These are phyloP conservation scores for Blastobotrys muscicola DNA, from an alignment of 805 yeast species.

Conservation along the genomic window DNA sequence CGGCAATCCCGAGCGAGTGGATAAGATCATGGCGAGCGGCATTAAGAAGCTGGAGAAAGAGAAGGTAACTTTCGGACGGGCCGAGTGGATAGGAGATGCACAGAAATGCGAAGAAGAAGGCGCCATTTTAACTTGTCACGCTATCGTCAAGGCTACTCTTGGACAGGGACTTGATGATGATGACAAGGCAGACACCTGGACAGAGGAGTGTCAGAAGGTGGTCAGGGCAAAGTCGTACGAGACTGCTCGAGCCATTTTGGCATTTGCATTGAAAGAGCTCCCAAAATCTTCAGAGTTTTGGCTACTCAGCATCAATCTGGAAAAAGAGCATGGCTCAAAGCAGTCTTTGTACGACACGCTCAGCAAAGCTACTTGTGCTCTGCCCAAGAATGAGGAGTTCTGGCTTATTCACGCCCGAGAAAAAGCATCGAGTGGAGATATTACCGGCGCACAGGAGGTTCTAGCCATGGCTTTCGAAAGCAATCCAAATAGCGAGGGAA, in stretches of 20 bases:
- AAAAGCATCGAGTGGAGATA: slow-evolving; percentile 43
- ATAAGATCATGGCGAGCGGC: slow-evolving; percentile 42
- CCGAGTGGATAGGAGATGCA: slow-evolving; percentile 51
- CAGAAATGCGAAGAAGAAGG: slow-evolving; percentile 40
- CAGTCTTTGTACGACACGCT: slow-evolving; percentile 36
- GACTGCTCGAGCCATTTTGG: slow-evolving; percentile 41
- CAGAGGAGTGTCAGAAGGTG: slow-evolving; percentile 30
- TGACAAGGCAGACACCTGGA: slow-evolving; percentile 25
- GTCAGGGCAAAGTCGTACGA: slow-evolving; percentile 20
- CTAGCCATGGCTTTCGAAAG: slow-evolving; percentile 38
- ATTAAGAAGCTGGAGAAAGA: slow-evolving; percentile 32
- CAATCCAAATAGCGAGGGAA: slow-evolving; percentile 39
- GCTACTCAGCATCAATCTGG: slow-evolving; percentile 23
- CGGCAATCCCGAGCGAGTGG: slow-evolving; percentile 30
- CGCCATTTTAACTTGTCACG: slow-evolving; percentile 39
- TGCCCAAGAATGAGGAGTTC: slow-evolving; percentile 43
- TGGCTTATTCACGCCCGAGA: slow-evolving; percentile 69
- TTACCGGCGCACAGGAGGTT: slow-evolving; percentile 43
- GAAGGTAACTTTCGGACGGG: slow-evolving; percentile 18
- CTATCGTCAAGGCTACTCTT: slow-evolving; percentile 40
- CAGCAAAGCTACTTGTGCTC: slow-evolving; percentile 41
- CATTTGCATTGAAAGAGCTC: slow-evolving; percentile 35
- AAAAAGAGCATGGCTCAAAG: slow-evolving; percentile 17
- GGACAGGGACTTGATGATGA: slow-evolving; percentile 24
- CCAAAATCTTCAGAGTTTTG: slow-evolving; percentile 33